Percentiles rank a stretch among this genome's conserved stretches.
These are phyloP conservation scores for Porogramme epimiltina DNA, from an alignment of 1,284 basidiomycete genomes.

Conservation along the genomic window DNA sequence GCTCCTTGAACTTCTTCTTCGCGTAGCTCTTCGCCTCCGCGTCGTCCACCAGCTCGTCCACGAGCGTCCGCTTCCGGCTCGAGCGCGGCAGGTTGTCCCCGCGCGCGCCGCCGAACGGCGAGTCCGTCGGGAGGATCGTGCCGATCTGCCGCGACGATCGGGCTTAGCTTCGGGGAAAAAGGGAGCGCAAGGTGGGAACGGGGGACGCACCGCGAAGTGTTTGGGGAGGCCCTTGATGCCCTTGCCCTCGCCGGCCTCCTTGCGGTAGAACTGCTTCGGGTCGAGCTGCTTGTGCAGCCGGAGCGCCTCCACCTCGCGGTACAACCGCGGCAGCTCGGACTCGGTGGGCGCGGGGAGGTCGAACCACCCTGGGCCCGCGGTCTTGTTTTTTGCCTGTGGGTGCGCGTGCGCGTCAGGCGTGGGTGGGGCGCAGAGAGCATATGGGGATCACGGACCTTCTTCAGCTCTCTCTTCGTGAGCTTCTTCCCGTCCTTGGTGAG, in stretches of 20 bases:
- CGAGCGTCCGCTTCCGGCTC: slow-evolving; percentile 78
- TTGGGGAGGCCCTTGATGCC: slow-evolving; percentile 87
- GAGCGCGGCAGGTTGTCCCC: slow-evolving; percentile 70
- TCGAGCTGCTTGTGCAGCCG: slow-evolving; percentile 91
- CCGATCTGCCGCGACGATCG: slow-evolving; percentile 65
- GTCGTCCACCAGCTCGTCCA: slow-evolving; percentile 90
- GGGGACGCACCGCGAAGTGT: slow-evolving; percentile 77
- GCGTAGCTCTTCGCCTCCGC: slow-evolving; percentile 86
- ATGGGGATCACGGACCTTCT: slow-evolving; percentile 49
- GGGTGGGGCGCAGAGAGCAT: background rate
- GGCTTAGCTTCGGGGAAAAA: background rate
- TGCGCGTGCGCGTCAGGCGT: background rate
- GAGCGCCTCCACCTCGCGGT: slow-evolving; percentile 92
- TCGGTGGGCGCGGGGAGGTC: slow-evolving; percentile 86
- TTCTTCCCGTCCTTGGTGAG: slow-evolving; percentile 58
- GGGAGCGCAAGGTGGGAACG: slow-evolving; percentile 1
- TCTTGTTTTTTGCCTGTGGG: slow-evolving; percentile 66
- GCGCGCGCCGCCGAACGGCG: slow-evolving; percentile 76
- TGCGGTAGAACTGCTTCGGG: slow-evolving; percentile 93
- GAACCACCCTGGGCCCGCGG: slow-evolving; percentile 88
- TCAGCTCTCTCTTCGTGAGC: slow-evolving; percentile 69
- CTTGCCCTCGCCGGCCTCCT: slow-evolving; percentile 81
- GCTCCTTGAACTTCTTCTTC: slow-evolving; percentile 91
- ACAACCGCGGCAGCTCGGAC: slow-evolving; percentile 79
- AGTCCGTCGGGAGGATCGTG: slow-evolving; percentile 76